phyloP scores from a whole-genome alignment of 768 basidiomycete species.

The Termitomyces sp. region DNA sequence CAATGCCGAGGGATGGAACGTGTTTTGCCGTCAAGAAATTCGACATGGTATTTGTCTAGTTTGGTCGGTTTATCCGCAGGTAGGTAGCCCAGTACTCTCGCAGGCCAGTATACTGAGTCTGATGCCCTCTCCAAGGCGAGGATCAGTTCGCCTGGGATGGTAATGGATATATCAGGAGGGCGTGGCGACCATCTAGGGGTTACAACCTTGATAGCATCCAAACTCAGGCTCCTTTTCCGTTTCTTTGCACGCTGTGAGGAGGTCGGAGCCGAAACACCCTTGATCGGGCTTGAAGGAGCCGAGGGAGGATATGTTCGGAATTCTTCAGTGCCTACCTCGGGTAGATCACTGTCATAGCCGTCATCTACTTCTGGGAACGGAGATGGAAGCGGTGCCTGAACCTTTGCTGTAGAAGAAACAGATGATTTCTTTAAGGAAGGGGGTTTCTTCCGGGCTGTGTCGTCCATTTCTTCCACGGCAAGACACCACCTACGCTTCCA shows the following conservation, averaged over 20 bases:
- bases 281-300: slow-evolving; percentile 10
- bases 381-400: neutral
- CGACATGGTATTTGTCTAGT: slow-evolving; percentile 42
- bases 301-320: slow-evolving; percentile 9
- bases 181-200: slow-evolving; percentile 33
- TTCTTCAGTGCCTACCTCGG: slow-evolving; percentile 26
- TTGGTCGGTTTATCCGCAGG: slow-evolving; percentile 30
- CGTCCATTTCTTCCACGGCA: slow-evolving; percentile 40
- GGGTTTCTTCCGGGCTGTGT: no score
- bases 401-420: neutral
- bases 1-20: slow-evolving; percentile 38
- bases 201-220: slow-evolving; percentile 9
- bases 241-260: slow-evolving; percentile 19
- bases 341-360: slow-evolving; percentile 37
- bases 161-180: slow-evolving; percentile 40
- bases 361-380: slow-evolving; percentile 15
- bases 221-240: slow-evolving; percentile 18
- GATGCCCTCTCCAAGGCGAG: slow-evolving; percentile 41
- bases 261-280: neutral
- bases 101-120: slow-evolving; percentile 60
- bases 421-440: neutral
- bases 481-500: slow-evolving; percentile 38
- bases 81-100: slow-evolving; percentile 47
- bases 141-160: slow-evolving; percentile 66
- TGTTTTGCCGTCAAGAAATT: slow-evolving; percentile 52